Evolutionary conservation across 495 filamentous ascomycete species (phyloP).

Genomic region (Penicillium subrubescens): DNA sequence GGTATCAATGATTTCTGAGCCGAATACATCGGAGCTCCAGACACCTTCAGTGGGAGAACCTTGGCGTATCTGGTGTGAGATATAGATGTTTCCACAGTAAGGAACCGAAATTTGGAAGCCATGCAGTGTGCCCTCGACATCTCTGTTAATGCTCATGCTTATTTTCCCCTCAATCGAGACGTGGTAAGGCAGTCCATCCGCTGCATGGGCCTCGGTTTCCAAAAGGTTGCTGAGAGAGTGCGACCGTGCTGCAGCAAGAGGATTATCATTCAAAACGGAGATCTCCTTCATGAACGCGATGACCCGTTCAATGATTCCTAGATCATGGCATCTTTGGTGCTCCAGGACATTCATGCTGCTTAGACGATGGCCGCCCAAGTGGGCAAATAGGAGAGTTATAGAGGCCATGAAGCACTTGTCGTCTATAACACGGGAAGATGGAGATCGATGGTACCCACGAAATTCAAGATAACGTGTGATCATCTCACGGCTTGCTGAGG

Average conservation of each 20-base stretch:
- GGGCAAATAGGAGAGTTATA: conserved; percentile 46
- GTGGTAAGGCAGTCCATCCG: conserved; percentile 9
- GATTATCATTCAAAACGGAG: conserved; percentile 31
- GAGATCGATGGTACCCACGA: conserved; percentile 36
- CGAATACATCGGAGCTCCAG: not conserved
- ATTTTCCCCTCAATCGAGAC: not conserved
- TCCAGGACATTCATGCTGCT: conserved; percentile 30
- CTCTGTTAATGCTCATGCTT: conserved; percentile 2
- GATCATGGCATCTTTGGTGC: conserved; percentile 35
- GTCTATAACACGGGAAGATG: conserved; percentile 50
- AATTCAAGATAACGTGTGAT: conserved; percentile 41
- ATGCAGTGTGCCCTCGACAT: not conserved
- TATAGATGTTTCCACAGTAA: conserved; percentile 43
- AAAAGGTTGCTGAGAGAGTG: conserved; percentile 8
- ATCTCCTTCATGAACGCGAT: conserved; percentile 43
- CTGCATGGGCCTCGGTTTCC: conserved; percentile 17
- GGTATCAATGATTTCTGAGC: not conserved
- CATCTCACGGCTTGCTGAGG: conserved; percentile 49
- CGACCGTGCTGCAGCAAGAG: conserved; percentile 13
- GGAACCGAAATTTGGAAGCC: conserved; percentile 31
- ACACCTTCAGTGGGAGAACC: not conserved
- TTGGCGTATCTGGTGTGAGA: conserved; percentile 20
- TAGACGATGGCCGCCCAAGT: conserved; percentile 38
- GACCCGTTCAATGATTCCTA: conserved; percentile 25
- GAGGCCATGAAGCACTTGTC: conserved; percentile 52